Percentiles rank a stretch among this genome's conserved stretches.
Conservation (phyloP, 768 basidiomycete genomes). For the Amanita pallidorosea region DNA sequence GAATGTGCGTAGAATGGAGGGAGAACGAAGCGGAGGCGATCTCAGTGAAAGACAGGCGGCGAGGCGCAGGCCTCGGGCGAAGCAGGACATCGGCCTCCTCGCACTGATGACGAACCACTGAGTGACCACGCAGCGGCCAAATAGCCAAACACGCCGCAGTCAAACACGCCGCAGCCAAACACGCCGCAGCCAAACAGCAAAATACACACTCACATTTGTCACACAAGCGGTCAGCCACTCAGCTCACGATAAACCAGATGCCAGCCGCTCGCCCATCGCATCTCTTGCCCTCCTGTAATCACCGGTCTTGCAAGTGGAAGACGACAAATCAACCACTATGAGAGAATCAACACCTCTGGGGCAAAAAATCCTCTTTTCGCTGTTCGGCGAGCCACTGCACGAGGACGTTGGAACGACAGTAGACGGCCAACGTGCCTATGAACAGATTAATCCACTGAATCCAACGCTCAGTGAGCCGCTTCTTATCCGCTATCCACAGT, state of each 20-base stretch:
- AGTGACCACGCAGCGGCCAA: too few species aligned
- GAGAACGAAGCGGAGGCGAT: too few species aligned
- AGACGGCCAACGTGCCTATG: not conserved
- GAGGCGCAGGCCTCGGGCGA: conserved; percentile 1
- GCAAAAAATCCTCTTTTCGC: not conserved
- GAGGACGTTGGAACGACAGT: not conserved
- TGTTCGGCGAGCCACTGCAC: not conserved
- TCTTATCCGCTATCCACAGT: not conserved
- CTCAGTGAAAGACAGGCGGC: not conserved
- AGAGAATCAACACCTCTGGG: not conserved
- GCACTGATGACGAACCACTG: not conserved
- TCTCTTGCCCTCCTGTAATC: too few species aligned
- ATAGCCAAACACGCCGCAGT: not conserved
- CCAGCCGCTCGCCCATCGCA: too few species aligned
- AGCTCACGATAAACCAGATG: too few species aligned
- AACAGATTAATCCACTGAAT: not conserved
- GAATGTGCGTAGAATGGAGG: not conserved
- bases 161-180: not conserved
- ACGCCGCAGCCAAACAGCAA: too few species aligned
- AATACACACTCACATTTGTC: too few species aligned
- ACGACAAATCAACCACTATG: not conserved
- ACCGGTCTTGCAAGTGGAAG: too few species aligned
- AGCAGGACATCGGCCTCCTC: not conserved
- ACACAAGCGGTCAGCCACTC: too few species aligned
- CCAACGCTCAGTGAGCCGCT: conserved; percentile 1